Conservation (phyloP, 177 flowering plant species). For the Vitis hybrid region DNA sequence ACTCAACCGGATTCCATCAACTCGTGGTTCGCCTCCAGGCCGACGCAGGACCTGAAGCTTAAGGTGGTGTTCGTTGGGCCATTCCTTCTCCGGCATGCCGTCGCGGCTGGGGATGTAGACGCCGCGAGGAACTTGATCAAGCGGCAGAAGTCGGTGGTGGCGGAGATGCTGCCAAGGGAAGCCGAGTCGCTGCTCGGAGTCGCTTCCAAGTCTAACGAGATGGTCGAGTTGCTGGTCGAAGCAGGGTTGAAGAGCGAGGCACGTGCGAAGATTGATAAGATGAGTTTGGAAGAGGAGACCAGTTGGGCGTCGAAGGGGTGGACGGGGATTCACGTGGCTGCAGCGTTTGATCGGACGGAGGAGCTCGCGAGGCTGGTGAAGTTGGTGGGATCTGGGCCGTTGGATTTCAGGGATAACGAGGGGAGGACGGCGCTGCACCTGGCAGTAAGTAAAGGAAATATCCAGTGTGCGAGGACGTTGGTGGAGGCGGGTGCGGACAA, state of each 20-base stretch:
- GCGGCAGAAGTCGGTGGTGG: constrained; percentile 40
- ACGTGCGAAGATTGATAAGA: constrained; percentile 3
- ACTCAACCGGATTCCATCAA: constrained; percentile 24
- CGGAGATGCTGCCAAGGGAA: constrained; percentile 32
- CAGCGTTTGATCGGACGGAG: constrained; percentile 33
- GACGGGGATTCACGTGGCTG: constrained; percentile 48
- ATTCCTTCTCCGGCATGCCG: constrained; percentile 54
- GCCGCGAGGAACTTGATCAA: constrained; percentile 45
- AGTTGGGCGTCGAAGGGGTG: constrained; percentile 35
- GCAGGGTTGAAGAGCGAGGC: constrained; percentile 37
- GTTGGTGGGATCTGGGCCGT: constrained; percentile 11
- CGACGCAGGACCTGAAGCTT: constrained; percentile 55
- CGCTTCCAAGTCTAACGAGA: constrained; percentile 36
- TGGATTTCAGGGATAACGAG: constrained; percentile 45
- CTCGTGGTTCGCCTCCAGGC: constrained; percentile 40
- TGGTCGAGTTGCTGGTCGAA: constrained; percentile 43
- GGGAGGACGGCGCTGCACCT: constrained; percentile 49
- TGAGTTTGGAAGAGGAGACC: constrained; percentile 9
- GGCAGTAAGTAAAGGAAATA: constrained; percentile 42
- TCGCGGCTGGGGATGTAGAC: constrained; percentile 35
- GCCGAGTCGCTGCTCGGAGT: constrained; percentile 41
- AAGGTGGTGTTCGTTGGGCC: constrained; percentile 68
- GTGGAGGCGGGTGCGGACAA: constrained; percentile 44
- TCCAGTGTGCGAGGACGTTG: constrained; percentile 34
- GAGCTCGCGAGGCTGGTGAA: constrained; percentile 25